Evolutionary conservation across 768 basidiomycete species (phyloP), one percentile per base, ranked within the genome.

Genomic region (Leccinum barrowsii): DNA sequence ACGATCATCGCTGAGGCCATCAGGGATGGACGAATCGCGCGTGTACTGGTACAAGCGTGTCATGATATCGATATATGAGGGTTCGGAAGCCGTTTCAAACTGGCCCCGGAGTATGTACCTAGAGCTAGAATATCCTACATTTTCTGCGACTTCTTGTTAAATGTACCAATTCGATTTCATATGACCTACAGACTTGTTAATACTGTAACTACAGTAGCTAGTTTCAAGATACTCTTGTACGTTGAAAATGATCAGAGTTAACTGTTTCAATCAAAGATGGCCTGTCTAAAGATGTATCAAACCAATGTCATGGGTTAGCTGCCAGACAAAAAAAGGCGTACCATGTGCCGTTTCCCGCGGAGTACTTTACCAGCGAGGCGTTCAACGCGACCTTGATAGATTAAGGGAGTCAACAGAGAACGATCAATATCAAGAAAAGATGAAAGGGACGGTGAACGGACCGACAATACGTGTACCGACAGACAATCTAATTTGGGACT

Each of bases 1-100:
- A 82, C 87, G 2, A 73, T 84, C 42, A 91, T 95, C 54, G 85
- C 91, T 57, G 92, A 94, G 80, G 82, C 86, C 13, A 85, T 90
- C 51, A 78, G 87, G 30, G 87, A 91, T 67, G 90, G 89, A 3
- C 79, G 85, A 61, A 77, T 89, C 67, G 81, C 83, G 59, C 71
- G 72, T 12, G 75, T 82, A n/a, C 73, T 90, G n/a, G 80, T 79
- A 11, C 77, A 73, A 15, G 66, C 86, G 42, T 87, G 89, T 35
- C 65, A 48, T 13, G 71, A 58, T 0, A 35, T 74, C 5, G 63
- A 62, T 11, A 56, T 19, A 8, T 70, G 48, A 66, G 50, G 1
- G 37, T 12, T 5, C 5, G 19, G 44, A 7, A 22, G 46, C 21
- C 22, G 13, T 15, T 47, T 15, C 22, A 26, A 28, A 26, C 26